A percentile compares a stretch with the other conserved stretches of the same genome.
These are phyloP conservation scores for Polychaeton citri DNA, from an alignment of 2,329 filamentous ascomycete genomes.

Conservation along the genomic window DNA sequence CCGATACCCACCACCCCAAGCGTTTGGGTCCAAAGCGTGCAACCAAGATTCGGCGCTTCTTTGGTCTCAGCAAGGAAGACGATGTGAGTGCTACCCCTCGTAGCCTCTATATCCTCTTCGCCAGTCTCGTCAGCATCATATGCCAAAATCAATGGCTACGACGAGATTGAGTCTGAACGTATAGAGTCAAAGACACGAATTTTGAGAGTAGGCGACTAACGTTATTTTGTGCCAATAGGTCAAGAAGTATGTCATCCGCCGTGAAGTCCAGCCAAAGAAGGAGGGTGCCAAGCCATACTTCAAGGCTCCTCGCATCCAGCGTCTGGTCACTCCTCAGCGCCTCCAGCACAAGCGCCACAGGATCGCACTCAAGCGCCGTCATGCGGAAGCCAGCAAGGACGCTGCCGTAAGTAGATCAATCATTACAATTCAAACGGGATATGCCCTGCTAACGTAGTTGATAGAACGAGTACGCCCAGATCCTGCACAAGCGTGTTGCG, in stretches of 20 bases:
- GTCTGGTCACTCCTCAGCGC: conserved; percentile 97
- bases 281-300: conserved; percentile 98
- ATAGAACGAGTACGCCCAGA: conserved; percentile 90
- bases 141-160: conserved; percentile 2
- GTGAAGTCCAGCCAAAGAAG: conserved; percentile 91
- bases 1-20: conserved; percentile 97
- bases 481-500: conserved; percentile 91
- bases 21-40: conserved; percentile 98
- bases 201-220: conserved; percentile 9
- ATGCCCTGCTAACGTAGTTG: conserved; percentile 23
- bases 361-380: conserved; percentile 94
- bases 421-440: conserved; percentile 2
- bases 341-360: conserved; percentile 99
- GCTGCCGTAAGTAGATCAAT: conserved; percentile 64
- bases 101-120: conserved; percentile 43
- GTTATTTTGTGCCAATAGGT: conserved; percentile 45
- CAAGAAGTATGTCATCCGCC: conserved; percentile 99
- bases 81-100: conserved; percentile 71
- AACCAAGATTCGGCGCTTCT: conserved; percentile 99
- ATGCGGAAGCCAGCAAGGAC: conserved; percentile 94
- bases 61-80: conserved; percentile 99
- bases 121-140: conserved; percentile 22
- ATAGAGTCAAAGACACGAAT: conserved; percentile 2
- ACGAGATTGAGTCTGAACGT: conserved; percentile 18
- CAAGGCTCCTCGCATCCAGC: conserved; percentile 99